Conservation (phyloP, 139 green algal species). For the Microglena sp. region DNA sequence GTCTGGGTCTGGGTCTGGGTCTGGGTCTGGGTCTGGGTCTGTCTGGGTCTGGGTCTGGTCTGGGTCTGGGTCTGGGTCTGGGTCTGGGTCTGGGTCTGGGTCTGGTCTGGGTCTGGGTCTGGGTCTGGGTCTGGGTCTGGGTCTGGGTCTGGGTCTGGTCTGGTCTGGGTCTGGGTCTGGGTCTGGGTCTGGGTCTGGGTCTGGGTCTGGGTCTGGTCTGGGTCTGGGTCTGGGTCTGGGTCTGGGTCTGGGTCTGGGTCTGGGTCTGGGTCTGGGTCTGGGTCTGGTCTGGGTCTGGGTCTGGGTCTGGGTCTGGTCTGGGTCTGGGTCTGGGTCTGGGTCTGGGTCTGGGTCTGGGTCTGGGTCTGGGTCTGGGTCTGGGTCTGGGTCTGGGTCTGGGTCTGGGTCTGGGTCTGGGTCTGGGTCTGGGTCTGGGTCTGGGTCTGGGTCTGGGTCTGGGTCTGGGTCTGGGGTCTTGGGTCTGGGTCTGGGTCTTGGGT, state of each 20-base stretch:
- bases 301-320: slow-evolving; percentile 1
- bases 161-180: slow-evolving; percentile 1
- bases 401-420: slow-evolving; percentile 1
- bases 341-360: background rate
- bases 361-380: slow-evolving; percentile 4
- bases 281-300: slow-evolving; percentile 1
- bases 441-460: slow-evolving; percentile 5
- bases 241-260: slow-evolving; percentile 1
- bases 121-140: background rate
- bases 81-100: slow-evolving; percentile 1
- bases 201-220: slow-evolving; percentile 2
- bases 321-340: slow-evolving; percentile 1
- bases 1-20: slow-evolving; percentile 1
- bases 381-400: slow-evolving; percentile 1
- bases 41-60: background rate
- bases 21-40: slow-evolving; percentile 2
- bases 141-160: background rate
- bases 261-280: background rate
- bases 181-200: slow-evolving; percentile 1
- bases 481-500: slow-evolving; percentile 6
- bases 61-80: background rate
- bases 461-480: background rate
- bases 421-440: slow-evolving; percentile 1
- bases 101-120: slow-evolving; percentile 2
- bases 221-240: slow-evolving; percentile 1